A percentile compares a stretch with the other conserved stretches of the same genome.
phyloP scores from a whole-genome alignment of 2,329 filamentous ascomycete genomes.

The Amauroascus verrucosus region DNA sequence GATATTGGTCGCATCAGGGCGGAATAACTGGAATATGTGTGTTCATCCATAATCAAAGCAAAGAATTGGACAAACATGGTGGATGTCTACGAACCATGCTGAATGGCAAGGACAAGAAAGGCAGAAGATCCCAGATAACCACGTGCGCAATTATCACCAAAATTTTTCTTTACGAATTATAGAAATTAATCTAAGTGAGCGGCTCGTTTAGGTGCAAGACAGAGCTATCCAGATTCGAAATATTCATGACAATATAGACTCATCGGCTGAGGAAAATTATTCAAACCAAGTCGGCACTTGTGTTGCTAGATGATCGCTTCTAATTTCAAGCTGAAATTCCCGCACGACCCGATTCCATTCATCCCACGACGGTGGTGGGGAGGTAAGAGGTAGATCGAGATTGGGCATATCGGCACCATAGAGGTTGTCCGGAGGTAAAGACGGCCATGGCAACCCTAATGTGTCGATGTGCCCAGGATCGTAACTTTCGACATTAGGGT shows the following conservation, averaged over 20 bases:
- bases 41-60: too few relatives aligned
- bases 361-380: slow-evolving; percentile 14
- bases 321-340: slow-evolving; percentile 17
- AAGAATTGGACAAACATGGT: too few relatives aligned
- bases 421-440: slow-evolving; percentile 1
- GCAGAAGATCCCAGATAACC: too few relatives aligned
- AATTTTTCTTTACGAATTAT: too few relatives aligned
- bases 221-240: neutral
- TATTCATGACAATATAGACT: neutral
- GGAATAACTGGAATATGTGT: too few relatives aligned
- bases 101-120: too few relatives aligned
- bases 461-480: neutral
- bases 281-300: slow-evolving; percentile 15
- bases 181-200: too few relatives aligned
- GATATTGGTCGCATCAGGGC: too few relatives aligned
- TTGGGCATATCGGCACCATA: neutral
- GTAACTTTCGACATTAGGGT: neutral
- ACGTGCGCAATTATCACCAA: too few relatives aligned
- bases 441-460: neutral
- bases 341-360: slow-evolving; percentile 17
- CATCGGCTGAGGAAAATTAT: neutral
- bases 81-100: too few relatives aligned
- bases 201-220: too few relatives aligned
- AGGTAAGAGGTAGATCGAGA: neutral
- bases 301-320: slow-evolving; percentile 3